Percentiles rank a stretch among this genome's conserved stretches.
Conservation (phyloP, 129 eudicot species). For the Artemisia argyi region DNA sequence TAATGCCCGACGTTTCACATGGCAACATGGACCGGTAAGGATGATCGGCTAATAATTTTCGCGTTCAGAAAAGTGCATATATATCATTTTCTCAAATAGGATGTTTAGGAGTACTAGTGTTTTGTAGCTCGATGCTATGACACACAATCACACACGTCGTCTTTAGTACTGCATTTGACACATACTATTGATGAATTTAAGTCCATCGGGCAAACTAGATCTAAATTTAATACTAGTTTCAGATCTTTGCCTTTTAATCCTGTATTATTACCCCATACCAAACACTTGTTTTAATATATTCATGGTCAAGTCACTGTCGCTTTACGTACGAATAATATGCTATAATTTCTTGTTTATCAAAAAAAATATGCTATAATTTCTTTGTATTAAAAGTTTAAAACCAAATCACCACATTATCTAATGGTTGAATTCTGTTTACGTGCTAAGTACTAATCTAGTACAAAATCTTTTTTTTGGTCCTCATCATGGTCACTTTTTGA, state of each 20-base stretch:
- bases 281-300: conserved; percentile 10
- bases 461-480: too few relatives aligned
- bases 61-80: too few relatives aligned
- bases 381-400: too few relatives aligned
- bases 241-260: not conserved
- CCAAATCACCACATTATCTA: too few relatives aligned
- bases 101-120: not conserved
- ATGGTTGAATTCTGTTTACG: too few relatives aligned
- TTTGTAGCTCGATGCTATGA: not conserved
- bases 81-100: too few relatives aligned
- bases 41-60: not conserved
- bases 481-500: too few relatives aligned
- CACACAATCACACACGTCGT: not conserved
- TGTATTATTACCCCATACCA: not conserved
- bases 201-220: not conserved
- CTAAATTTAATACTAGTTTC: not conserved
- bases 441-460: too few relatives aligned
- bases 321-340: not conserved
- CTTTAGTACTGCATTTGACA: too few relatives aligned
- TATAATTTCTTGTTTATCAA: not conserved
- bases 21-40: not conserved
- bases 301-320: not conserved
- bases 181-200: not conserved
- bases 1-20: not conserved
- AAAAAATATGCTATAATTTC: too few relatives aligned